Conservation (phyloP, 2,329 filamentous ascomycete species). For the Botryosphaeria agaves region DNA sequence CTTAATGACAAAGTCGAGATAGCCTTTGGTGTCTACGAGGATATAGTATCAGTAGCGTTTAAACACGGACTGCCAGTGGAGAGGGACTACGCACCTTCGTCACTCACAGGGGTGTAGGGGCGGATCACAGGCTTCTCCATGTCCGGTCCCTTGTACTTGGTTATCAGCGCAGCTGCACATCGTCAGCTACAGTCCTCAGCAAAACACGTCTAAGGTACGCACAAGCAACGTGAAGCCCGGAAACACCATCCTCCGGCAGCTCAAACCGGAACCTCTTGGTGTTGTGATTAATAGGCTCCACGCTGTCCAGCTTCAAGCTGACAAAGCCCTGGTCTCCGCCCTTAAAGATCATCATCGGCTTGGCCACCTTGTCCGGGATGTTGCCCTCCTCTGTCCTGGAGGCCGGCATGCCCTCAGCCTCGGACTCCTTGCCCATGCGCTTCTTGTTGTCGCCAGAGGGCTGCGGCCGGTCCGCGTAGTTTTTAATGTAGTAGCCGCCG, state of each 20-base stretch:
- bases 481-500: conserved; percentile 36
- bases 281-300: conserved; percentile 79
- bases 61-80: neutral
- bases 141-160: conserved; percentile 75
- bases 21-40: conserved; percentile 51
- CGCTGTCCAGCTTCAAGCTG: conserved; percentile 58
- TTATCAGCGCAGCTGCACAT: conserved; percentile 52
- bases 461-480: too few relatives aligned
- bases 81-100: conserved; percentile 46
- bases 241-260: conserved; percentile 66
- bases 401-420: conserved; percentile 8
- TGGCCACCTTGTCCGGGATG: conserved; percentile 20
- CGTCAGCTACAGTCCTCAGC: too few relatives aligned
- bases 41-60: neutral
- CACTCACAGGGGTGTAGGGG: conserved; percentile 83
- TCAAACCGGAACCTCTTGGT: conserved; percentile 85
- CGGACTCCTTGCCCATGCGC: conserved; percentile 9
- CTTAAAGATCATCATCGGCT: conserved; percentile 41
- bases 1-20: conserved; percentile 82
- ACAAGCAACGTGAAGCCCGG: conserved; percentile 67
- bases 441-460: conserved; percentile 11
- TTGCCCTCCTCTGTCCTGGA: conserved; percentile 19
- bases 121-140: conserved; percentile 74
- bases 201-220: too few relatives aligned
- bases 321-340: conserved; percentile 86